Base-by-base conservation (phyloP, 495 filamentous ascomycete species). In the Aspergillus conjunctus region DNA sequence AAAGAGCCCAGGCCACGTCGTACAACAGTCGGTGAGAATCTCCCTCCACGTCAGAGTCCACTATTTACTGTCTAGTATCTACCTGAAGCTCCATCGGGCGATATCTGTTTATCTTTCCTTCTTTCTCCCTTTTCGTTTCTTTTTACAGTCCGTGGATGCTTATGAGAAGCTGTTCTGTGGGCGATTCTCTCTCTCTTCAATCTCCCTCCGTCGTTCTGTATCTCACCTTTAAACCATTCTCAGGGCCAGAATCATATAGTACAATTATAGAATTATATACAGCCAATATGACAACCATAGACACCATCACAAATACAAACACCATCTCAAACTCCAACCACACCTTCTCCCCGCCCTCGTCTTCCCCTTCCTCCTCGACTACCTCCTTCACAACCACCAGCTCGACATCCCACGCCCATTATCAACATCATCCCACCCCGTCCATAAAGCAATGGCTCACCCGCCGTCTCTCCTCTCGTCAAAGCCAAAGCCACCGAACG, bases 341-440 rank as follows among this genome's bases (percentile, higher is more conserved):
- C 26, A 26, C 26, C 26, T 26, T 26, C 37, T 41, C 37, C 15
- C 37, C 11, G 12, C 37, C 32, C 56, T 34, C n/a, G 12, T 20
- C 56, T 31, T 63, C 67, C 10, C 60, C 59, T 54, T 66, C 64
- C 11, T 48, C 56, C 56, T 59, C 18, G 15, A 33, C 34, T 15
- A 46, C 14, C 49, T 31, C 49, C 9, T 51, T 32, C 49, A 51
- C 48, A 59, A 59, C 34, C 7, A 18, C 56, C 49, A 44, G 7
- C 37, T 30, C 44, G 8, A 41, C 33, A n/a, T 34, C 45, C 26
- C 21, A 37, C 1, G 21, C 18, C 12, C 44, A 37, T 30, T 51
- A 50, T 37, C 46, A 22, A 11, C 8, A 37, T 8, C 56, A 33
- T 31, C 45, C n/a, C 30, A 26, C 33, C 7, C 15, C 45, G 9